Evolutionary conservation across 2,329 filamentous ascomycete species (phyloP).

Genomic region (Drechslera avenae): DNA sequence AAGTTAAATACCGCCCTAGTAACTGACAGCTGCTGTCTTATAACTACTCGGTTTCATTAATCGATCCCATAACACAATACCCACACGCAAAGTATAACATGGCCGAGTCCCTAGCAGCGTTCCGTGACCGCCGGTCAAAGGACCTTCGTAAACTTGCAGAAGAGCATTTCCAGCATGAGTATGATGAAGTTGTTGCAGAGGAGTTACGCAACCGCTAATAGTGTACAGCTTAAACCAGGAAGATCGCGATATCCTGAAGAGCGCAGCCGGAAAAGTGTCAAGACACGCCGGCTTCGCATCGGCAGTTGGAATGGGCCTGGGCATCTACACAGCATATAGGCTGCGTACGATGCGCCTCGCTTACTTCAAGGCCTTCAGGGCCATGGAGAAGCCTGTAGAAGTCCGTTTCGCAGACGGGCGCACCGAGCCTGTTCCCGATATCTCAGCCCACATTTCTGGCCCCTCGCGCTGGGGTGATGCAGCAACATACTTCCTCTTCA

Average conservation of each 20-base stretch:
- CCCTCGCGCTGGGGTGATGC: conserved; percentile 65
- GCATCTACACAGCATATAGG: conserved; percentile 59
- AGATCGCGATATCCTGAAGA: conserved; percentile 64
- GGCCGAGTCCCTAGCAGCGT: conserved; percentile 41
- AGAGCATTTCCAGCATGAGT: conserved; percentile 44
- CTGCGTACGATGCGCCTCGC: conserved; percentile 60
- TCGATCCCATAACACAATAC: neutral
- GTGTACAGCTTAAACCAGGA: conserved; percentile 52
- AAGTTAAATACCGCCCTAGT: neutral
- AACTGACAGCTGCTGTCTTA: neutral
- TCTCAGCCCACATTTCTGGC: conserved; percentile 59
- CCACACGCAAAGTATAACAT: conserved; percentile 14
- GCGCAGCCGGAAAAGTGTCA: conserved; percentile 61
- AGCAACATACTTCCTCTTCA: conserved; percentile 67
- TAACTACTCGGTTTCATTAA: neutral
- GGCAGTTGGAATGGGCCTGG: conserved; percentile 64
- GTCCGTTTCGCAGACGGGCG: conserved; percentile 67
- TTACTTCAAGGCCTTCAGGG: conserved; percentile 67
- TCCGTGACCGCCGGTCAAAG: conserved; percentile 34
- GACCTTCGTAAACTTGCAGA: conserved; percentile 40
- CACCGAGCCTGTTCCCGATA: conserved; percentile 64
- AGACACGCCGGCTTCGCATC: conserved; percentile 64
- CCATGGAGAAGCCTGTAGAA: conserved; percentile 65
- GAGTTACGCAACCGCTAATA: conserved; percentile 6
- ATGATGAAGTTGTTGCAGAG: conserved; percentile 1